These are phyloP conservation scores for Penicilliopsis zonata DNA, from an alignment of 495 filamentous ascomycete genomes.

Conservation along the genomic window DNA sequence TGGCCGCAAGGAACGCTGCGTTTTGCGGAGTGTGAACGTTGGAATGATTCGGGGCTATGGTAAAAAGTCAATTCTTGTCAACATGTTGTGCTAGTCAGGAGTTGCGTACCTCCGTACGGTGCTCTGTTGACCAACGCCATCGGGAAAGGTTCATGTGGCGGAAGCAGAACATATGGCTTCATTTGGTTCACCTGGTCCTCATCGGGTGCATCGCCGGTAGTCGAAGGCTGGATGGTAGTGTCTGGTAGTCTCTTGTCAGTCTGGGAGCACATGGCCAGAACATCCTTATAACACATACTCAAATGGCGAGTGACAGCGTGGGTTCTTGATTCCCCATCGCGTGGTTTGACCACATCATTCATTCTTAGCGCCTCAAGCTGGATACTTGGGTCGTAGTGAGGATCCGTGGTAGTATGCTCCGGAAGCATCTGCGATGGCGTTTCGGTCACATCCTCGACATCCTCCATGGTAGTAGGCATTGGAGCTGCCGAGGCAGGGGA, in stretches of 20 bases:
- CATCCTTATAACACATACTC: conserved; percentile 23
- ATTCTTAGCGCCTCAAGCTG: conserved; percentile 45
- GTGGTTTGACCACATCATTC: conserved; percentile 39
- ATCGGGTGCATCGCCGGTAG: conserved; percentile 41
- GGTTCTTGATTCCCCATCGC: conserved; percentile 35
- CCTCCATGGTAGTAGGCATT: conserved; percentile 11
- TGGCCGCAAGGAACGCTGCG: conserved; percentile 53
- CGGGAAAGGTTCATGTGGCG: conserved; percentile 43
- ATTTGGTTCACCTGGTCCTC: conserved; percentile 37
- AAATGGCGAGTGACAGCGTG: conserved; percentile 49
- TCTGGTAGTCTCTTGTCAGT: conserved; percentile 18
- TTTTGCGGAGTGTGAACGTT: conserved; percentile 58
- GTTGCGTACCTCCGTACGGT: conserved; percentile 42
- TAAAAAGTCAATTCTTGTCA: not conserved
- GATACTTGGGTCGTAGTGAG: conserved; percentile 51
- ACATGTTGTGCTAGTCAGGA: not conserved
- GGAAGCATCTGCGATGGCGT: conserved; percentile 25
- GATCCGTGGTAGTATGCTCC: conserved; percentile 43
- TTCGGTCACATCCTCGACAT: not conserved
- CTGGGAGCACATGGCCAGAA: conserved; percentile 2
- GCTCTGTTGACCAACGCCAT: conserved; percentile 61
- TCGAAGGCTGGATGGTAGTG: conserved; percentile 40
- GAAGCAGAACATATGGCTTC: conserved; percentile 49
- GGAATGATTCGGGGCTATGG: conserved; percentile 39
- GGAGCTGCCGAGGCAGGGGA: conserved; percentile 33